Evolutionary conservation across 148 eudicot genomes (phyloP).

Genomic region (Talinum fruticosum): DNA sequence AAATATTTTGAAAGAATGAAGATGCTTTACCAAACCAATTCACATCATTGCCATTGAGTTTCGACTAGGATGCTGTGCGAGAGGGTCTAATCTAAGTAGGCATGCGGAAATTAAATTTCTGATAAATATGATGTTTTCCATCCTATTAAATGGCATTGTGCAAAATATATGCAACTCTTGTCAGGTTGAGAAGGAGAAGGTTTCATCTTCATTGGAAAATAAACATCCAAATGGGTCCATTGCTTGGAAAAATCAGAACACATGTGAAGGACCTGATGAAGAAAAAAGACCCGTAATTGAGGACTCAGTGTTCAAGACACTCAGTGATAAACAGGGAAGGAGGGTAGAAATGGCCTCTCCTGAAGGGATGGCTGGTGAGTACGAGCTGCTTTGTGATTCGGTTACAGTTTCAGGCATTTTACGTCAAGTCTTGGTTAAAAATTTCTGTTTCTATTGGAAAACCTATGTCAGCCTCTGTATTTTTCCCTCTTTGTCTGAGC

Average conservation of each 20-base stretch:
- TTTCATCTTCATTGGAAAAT: slow-evolving; percentile 19
- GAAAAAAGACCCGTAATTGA: slow-evolving; percentile 39
- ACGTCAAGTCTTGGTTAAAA: neutral
- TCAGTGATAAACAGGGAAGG: slow-evolving; percentile 37
- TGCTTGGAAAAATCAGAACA: slow-evolving; percentile 14
- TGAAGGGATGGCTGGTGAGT: slow-evolving; percentile 34
- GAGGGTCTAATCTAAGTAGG: neutral
- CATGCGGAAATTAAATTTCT: too few species aligned
- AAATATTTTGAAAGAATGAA: neutral
- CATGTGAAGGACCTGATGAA: slow-evolving; percentile 7
- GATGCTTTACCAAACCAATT: neutral
- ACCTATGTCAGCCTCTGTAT: neutral
- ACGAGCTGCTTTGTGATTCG: neutral
- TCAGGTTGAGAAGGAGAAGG: slow-evolving; percentile 27
- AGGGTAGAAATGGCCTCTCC: slow-evolving; percentile 40
- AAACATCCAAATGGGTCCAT: slow-evolving; percentile 9
- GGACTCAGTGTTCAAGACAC: slow-evolving; percentile 47
- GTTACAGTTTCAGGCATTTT: neutral
- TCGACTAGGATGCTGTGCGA: neutral
- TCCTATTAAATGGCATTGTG: neutral
- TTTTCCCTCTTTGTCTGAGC: neutral
- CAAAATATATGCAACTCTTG: neutral
- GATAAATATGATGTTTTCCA: neutral
- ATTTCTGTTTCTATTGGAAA: neutral
- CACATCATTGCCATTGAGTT: neutral